phyloP scores from a whole-genome alignment of 1,139 yeast genomes.

The Starmera stellimalicola region DNA sequence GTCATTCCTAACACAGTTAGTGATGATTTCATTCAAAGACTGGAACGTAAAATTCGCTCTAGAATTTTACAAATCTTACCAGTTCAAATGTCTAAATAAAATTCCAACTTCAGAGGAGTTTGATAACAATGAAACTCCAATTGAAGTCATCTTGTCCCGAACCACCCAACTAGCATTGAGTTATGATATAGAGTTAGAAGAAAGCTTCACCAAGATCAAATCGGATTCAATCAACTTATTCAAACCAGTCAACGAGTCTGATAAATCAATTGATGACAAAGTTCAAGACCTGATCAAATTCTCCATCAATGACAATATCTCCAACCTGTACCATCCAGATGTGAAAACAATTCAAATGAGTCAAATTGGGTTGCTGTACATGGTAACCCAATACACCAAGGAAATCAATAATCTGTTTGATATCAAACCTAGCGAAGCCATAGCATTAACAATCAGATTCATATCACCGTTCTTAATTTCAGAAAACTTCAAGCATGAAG shows the following conservation, averaged over 20 bases:
- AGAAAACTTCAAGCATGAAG: slow-evolving; percentile 17
- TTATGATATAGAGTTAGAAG: slow-evolving; percentile 49
- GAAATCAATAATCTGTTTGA: slow-evolving; percentile 12
- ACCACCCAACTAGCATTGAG: slow-evolving; percentile 46
- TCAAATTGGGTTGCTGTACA: slow-evolving; percentile 22
- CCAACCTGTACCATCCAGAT: slow-evolving; percentile 17
- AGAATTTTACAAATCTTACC: slow-evolving; percentile 11
- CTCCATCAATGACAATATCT: slow-evolving; percentile 26
- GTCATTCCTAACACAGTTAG: slow-evolving; percentile 34
- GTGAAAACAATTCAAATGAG: slow-evolving; percentile 22
- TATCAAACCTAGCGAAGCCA: slow-evolving; percentile 17
- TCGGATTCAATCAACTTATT: slow-evolving; percentile 21
- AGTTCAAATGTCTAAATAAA: slow-evolving; percentile 5
- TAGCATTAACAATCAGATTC: slow-evolving; percentile 24
- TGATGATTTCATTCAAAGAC: slow-evolving; percentile 30
- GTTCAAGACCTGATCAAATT: slow-evolving; percentile 28
- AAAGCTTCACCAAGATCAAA: slow-evolving; percentile 27
- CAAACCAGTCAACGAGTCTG: slow-evolving; percentile 9
- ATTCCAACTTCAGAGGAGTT: slow-evolving; percentile 5
- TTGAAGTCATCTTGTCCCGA: slow-evolving; percentile 21
- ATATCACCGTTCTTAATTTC: slow-evolving; percentile 27
- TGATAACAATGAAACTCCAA: background rate
- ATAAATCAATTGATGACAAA: slow-evolving; percentile 20
- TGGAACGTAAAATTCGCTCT: slow-evolving; percentile 21
- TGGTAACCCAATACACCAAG: slow-evolving; percentile 21